Percentiles rank a stretch among this genome's conserved stretches.
These are phyloP conservation scores for Entonaema liquescens DNA, from an alignment of 495 filamentous ascomycete genomes.

Conservation along the genomic window DNA sequence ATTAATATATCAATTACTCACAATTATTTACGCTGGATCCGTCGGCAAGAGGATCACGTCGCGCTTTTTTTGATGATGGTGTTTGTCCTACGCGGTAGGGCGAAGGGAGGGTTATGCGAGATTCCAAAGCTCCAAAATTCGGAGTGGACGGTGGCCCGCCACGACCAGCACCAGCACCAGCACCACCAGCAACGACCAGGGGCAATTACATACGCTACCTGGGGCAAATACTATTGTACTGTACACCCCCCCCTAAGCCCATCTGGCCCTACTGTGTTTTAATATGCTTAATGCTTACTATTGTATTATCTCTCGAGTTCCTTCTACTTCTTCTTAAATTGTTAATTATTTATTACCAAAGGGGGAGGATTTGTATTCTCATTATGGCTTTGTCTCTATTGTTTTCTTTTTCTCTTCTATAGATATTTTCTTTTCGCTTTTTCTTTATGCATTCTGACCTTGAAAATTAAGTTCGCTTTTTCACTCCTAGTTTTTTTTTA, in stretches of 20 bases:
- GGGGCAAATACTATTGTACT: background rate
- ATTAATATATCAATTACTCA: background rate
- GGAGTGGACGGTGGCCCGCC: constrained; percentile 32
- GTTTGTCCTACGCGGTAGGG: constrained; percentile 43
- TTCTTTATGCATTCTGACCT: background rate
- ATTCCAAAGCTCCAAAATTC: constrained; percentile 41
- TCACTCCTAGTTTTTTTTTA: background rate
- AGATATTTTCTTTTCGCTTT: background rate
- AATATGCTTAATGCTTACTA: background rate
- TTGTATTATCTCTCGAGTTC: background rate
- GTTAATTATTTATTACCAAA: background rate
- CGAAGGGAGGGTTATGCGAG: constrained; percentile 37
- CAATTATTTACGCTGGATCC: background rate
- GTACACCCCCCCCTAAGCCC: constrained; percentile 3
- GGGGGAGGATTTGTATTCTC: background rate
- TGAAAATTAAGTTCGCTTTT: background rate
- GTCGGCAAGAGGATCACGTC: constrained; percentile 14
- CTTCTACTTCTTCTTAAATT: background rate
- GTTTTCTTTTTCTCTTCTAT: background rate
- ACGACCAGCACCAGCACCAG: constrained; percentile 13
- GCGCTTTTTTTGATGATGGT: constrained; percentile 38
- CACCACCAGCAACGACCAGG: background rate
- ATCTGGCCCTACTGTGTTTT: background rate
- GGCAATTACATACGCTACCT: constrained; percentile 2
- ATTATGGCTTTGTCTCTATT: background rate